A percentile compares a stretch with the other conserved stretches of the same genome.
Evolutionary conservation across 2,329 filamentous ascomycete genomes (phyloP).

Genomic region (Aspergillus sp.): DNA sequence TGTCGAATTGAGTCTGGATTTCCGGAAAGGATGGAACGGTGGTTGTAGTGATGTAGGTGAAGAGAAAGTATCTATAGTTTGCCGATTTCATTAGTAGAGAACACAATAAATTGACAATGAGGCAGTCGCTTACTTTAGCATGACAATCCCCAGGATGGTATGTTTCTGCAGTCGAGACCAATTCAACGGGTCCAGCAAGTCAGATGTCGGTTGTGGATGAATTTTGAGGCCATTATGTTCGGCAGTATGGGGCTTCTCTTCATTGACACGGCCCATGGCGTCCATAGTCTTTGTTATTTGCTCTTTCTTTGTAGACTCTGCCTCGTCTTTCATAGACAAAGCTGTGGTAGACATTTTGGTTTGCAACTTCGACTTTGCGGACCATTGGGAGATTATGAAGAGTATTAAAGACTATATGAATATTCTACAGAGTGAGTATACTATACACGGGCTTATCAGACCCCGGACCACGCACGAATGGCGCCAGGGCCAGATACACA

Average conservation of each 20-base stretch:
- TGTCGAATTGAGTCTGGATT: conserved; percentile 47
- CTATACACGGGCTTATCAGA: background rate
- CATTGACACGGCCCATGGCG: background rate
- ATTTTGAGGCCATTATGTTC: conserved; percentile 28
- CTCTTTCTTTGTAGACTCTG: background rate
- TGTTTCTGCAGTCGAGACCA: conserved; percentile 51
- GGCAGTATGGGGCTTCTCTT: background rate
- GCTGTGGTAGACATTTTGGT: background rate
- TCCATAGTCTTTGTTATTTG: too few relatives aligned
- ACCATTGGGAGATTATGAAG: background rate
- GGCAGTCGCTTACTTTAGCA: conserved; percentile 46
- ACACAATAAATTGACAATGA: background rate
- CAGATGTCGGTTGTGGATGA: conserved; percentile 44
- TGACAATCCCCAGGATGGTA: conserved; percentile 50
- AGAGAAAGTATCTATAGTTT: conserved; percentile 51
- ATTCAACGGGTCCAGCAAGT: conserved; percentile 55
- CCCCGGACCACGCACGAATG: background rate
- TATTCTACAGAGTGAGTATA: background rate
- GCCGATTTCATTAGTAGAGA: background rate
- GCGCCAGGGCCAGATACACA: background rate
- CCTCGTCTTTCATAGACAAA: background rate
- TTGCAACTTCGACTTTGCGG: background rate
- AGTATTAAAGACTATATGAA: background rate
- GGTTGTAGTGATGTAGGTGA: conserved; percentile 58
- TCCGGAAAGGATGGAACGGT: conserved; percentile 54